phyloP scores from a whole-genome alignment of 768 basidiomycete species.

The Filobasidium floriforme region DNA sequence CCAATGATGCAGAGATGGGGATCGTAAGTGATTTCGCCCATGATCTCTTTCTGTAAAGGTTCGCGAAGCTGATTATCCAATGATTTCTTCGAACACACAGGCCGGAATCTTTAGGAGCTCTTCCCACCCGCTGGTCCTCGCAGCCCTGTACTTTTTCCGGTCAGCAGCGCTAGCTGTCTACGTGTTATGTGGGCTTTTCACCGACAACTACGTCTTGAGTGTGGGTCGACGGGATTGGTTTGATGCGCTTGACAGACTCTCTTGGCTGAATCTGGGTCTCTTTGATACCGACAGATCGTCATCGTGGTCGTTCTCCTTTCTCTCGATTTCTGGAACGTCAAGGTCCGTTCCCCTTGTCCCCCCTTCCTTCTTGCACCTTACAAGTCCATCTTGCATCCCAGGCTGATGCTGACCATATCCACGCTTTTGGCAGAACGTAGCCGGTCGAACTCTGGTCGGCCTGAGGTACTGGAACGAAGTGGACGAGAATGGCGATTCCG shows the following conservation, averaged over 20 bases:
- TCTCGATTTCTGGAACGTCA: constrained; percentile 98
- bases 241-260: constrained; percentile 13
- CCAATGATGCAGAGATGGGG: constrained; percentile 68
- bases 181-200: constrained; percentile 78
- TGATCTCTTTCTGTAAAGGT: no score
- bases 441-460: constrained; percentile 86
- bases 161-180: constrained; percentile 83
- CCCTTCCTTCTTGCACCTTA: neutral
- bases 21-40: constrained; percentile 33
- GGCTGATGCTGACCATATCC: neutral
- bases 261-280: neutral
- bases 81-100: constrained; percentile 15
- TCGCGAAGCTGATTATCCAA: no score
- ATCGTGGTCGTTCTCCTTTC: constrained; percentile 85
- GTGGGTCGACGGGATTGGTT: constrained; percentile 51
- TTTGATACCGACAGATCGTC: constrained; percentile 57
- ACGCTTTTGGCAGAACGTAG: constrained; percentile 63
- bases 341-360: constrained; percentile 52
- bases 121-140: constrained; percentile 60
- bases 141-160: constrained; percentile 83
- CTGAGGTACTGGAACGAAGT: constrained; percentile 98
- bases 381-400: neutral
- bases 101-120: constrained; percentile 35
- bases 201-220: constrained; percentile 83
- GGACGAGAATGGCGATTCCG: constrained; percentile 89